Percentiles rank a stretch among this genome's conserved stretches.
Evolutionary conservation across 202 grass and related monocot species (phyloP).

Genomic region (Dendrocalamus latiflorus): DNA sequence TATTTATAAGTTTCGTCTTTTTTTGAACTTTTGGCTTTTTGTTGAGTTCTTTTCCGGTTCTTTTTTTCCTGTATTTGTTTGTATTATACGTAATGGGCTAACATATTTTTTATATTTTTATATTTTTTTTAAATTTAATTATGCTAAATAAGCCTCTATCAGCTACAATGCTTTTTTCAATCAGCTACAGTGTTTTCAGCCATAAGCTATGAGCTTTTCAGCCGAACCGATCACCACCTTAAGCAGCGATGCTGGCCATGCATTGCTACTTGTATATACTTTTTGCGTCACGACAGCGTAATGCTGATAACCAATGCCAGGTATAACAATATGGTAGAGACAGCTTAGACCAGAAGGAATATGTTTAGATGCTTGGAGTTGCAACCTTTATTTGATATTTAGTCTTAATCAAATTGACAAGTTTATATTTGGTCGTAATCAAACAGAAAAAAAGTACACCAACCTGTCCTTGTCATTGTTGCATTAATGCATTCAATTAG

Average conservation of each 20-base stretch:
- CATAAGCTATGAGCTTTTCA: too few species aligned
- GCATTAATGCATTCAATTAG: neutral
- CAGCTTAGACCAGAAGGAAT: neutral
- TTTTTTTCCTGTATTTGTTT: too few species aligned
- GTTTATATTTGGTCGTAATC: neutral
- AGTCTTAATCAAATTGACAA: neutral
- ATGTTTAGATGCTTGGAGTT: neutral
- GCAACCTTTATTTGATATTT: neutral
- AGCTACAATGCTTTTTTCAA: too few species aligned
- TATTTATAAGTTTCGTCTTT: too few species aligned
- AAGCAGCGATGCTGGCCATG: neutral
- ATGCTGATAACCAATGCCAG: neutral
- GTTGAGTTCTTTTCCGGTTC: too few species aligned
- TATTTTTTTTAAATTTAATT: too few species aligned
- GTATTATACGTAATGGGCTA: too few species aligned
- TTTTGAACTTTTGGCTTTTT: too few species aligned
- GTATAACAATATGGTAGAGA: neutral
- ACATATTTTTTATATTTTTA: too few species aligned
- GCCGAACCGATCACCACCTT: too few species aligned
- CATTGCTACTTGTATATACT: neutral
- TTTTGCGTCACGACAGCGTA: neutral
- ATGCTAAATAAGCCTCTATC: too few species aligned
- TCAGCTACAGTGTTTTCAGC: too few species aligned
- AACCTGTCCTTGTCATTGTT: slow-evolving; percentile 23
- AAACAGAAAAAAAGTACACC: neutral